Conservation (phyloP, 2,329 filamentous ascomycete genomes). For the Sclerotinia sclerotiorum region DNA sequence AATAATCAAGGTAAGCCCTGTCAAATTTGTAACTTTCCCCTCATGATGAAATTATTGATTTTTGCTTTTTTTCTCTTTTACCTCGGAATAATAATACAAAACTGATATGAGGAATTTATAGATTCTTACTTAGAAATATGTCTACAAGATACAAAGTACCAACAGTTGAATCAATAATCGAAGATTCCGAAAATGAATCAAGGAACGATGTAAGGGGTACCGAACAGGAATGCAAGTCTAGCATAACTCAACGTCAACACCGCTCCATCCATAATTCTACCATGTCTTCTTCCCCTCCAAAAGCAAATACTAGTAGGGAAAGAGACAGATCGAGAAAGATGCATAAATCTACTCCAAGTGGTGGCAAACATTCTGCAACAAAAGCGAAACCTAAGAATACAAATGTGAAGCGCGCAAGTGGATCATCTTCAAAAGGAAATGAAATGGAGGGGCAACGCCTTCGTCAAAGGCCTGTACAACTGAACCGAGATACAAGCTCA, state of each 20-base stretch:
- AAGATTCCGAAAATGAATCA: constrained; percentile 37
- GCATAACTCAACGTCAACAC: constrained; percentile 25
- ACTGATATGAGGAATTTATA: constrained; percentile 23
- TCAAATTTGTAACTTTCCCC: constrained; percentile 1
- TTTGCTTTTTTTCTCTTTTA: constrained; percentile 8
- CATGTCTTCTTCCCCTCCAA: constrained; percentile 31
- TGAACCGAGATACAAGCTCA: constrained; percentile 31
- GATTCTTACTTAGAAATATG: constrained; percentile 31
- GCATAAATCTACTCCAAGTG: constrained; percentile 29
- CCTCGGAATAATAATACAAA: constrained; percentile 14
- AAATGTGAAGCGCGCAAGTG: constrained; percentile 27
- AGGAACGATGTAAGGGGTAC: constrained; percentile 28
- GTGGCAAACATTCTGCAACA: constrained; percentile 28
- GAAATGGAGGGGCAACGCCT: constrained; percentile 25
- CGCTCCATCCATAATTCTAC: constrained; percentile 25
- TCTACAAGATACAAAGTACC: constrained; percentile 35
- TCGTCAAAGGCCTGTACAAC: constrained; percentile 29
- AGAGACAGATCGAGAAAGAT: constrained; percentile 30
- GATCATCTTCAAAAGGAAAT: constrained; percentile 26
- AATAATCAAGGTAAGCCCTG: constrained; percentile 31
- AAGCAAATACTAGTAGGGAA: constrained; percentile 33
- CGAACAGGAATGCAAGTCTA: constrained; percentile 25
- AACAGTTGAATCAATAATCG: constrained; percentile 36
- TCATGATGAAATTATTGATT: constrained; percentile 12
- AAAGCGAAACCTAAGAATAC: constrained; percentile 31